A percentile compares a stretch with the other conserved stretches of the same genome.
phyloP scores from a whole-genome alignment of 257 asterid genomes.

The Capsicum chinense region DNA sequence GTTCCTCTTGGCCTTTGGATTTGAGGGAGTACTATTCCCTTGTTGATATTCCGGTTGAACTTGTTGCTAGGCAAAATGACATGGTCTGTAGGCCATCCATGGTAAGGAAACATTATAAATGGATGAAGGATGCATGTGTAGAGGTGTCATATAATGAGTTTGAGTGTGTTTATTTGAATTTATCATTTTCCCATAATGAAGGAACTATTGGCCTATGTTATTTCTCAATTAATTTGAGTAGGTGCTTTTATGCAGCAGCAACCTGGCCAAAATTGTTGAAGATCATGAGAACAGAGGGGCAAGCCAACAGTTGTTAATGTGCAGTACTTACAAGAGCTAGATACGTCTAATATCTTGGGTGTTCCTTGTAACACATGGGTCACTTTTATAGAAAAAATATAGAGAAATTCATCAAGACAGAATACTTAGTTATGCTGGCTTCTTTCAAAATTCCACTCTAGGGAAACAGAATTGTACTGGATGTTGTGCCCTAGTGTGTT shows the following conservation, averaged over 20 bases:
- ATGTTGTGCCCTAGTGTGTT: background rate
- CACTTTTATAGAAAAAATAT: background rate
- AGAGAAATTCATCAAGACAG: background rate
- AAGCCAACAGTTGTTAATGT: background rate
- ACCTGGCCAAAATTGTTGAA: conserved; percentile 40
- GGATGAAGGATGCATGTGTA: conserved; percentile 80
- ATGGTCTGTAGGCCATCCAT: conserved; percentile 81
- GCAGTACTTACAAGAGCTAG: background rate
- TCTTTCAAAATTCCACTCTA: background rate
- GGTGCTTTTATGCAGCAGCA: conserved; percentile 52
- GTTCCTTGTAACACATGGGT: background rate
- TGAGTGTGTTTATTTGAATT: conserved; percentile 93
- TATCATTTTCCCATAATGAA: conserved; percentile 89
- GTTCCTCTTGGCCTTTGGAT: conserved; percentile 75
- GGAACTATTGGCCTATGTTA: conserved; percentile 86
- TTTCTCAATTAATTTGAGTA: conserved; percentile 77
- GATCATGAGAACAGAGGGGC: conserved; percentile 34
- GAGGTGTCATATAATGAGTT: conserved; percentile 84
- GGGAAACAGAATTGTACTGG: background rate
- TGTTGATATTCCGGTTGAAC: conserved; percentile 86
- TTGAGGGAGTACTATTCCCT: conserved; percentile 70
- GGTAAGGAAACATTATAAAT: conserved; percentile 80
- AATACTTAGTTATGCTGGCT: no score
- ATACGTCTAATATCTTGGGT: background rate
- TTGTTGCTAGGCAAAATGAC: conserved; percentile 87